Conservation (phyloP, 1,284 basidiomycete species). For the Hymenochaete sp. region DNA sequence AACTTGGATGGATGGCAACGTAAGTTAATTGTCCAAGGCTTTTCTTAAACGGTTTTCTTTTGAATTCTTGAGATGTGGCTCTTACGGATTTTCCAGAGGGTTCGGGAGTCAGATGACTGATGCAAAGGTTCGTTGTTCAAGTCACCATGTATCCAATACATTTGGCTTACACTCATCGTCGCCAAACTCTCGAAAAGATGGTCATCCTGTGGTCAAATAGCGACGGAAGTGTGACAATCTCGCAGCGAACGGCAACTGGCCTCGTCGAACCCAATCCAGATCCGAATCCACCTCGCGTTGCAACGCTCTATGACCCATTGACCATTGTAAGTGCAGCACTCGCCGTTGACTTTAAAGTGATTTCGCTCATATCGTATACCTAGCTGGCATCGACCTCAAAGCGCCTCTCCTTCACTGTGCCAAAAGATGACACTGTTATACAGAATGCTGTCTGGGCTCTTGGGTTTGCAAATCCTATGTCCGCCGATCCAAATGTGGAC, state of each 20-base stretch:
- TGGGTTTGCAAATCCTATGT: conserved; percentile 35
- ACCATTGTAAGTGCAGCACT: conserved; percentile 17
- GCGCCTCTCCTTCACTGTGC: conserved; percentile 32
- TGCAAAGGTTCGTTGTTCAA: too few relatives aligned
- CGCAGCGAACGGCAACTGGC: conserved; percentile 35
- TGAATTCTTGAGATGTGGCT: conserved; percentile 5
- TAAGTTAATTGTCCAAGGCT: conserved; percentile 24
- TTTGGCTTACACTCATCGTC: too few relatives aligned
- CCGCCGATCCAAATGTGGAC: conserved; percentile 27
- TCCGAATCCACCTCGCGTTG: conserved; percentile 28
- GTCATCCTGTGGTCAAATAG: conserved; percentile 39
- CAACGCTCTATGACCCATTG: conserved; percentile 21
- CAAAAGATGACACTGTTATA: conserved; percentile 24
- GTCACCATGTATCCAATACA: too few relatives aligned
- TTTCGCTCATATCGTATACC: neutral
- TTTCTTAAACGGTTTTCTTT: conserved; percentile 2
- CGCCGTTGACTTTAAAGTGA: neutral
- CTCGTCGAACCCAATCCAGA: conserved; percentile 42
- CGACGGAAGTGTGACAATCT: conserved; percentile 35
- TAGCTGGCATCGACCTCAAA: conserved; percentile 25
- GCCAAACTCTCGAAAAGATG: too few relatives aligned
- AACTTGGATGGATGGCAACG: conserved; percentile 51
- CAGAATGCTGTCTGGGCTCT: conserved; percentile 51
- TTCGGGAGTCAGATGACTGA: conserved; percentile 44
- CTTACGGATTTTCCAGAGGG: conserved; percentile 32